Evolutionary conservation across 116 monocot species (phyloP).

Genomic region (Iris pallida): DNA sequence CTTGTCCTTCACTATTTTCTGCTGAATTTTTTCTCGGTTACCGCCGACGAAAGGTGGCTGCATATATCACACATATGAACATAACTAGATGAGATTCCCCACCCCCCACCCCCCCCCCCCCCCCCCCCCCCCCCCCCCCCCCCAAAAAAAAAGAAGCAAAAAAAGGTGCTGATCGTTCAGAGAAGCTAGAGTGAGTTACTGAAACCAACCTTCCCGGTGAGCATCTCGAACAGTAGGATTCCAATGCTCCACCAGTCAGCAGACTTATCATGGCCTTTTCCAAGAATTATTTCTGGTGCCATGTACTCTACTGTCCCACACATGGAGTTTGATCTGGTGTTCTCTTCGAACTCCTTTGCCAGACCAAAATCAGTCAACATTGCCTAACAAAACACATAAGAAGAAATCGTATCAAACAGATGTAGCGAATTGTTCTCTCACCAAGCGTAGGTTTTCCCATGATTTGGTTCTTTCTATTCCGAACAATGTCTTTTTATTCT

Average conservation of each 20-base stretch:
- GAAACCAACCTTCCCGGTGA: constrained; percentile 66
- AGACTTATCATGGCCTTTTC: constrained; percentile 91
- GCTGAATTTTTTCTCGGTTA: constrained; percentile 69
- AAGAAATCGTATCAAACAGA: not conserved
- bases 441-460: too few species aligned
- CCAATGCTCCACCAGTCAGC: constrained; percentile 98
- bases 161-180: not conserved
- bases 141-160: not conserved
- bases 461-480: too few species aligned
- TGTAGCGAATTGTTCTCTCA: too few species aligned
- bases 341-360: constrained; percentile 87
- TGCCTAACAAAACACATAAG: constrained; percentile 22
- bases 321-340: constrained; percentile 81
- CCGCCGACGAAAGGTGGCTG: constrained; percentile 82
- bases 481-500: too few species aligned
- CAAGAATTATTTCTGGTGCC: constrained; percentile 88
- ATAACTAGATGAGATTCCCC: not conserved
- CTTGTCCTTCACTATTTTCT: constrained; percentile 84
- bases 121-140: too few species aligned
- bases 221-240: constrained; percentile 86
- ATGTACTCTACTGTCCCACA: constrained; percentile 92
- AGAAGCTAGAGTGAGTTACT: not conserved
- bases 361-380: constrained; percentile 93
- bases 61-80: constrained; percentile 5
- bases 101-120: too few species aligned